Conservation (phyloP, 805 yeast species). For the Teunomyces cretensis region DNA sequence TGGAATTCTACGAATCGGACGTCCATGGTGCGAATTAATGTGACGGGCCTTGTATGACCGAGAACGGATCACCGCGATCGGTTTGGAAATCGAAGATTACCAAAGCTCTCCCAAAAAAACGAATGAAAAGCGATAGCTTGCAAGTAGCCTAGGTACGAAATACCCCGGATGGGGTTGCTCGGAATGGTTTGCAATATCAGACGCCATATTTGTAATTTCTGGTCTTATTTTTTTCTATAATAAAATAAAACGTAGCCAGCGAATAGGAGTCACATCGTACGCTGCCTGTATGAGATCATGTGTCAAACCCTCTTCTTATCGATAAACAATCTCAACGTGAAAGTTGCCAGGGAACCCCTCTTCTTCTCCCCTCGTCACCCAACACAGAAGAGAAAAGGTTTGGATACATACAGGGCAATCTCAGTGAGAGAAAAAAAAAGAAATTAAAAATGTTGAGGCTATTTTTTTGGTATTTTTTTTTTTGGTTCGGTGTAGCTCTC, state of each 20-base stretch:
- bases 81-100: background rate
- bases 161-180: slow-evolving; percentile 2
- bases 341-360: background rate
- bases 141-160: background rate
- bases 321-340: background rate
- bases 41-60: background rate
- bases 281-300: background rate
- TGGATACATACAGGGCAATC: background rate
- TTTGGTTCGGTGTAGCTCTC: background rate
- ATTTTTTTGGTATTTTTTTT: background rate
- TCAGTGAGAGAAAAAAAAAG: background rate
- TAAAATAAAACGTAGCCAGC: background rate
- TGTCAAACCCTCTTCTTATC: background rate
- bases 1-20: background rate
- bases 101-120: background rate
- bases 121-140: background rate
- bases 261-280: background rate
- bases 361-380: slow-evolving; percentile 4
- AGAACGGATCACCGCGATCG: background rate
- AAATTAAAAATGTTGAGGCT: slow-evolving; percentile 3
- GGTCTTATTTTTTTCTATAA: slow-evolving; percentile 3
- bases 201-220: background rate
- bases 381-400: slow-evolving; percentile 3
- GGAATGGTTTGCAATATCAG: background rate
- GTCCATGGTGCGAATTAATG: background rate